Evolutionary conservation across 352 stramenopile species (phyloP).

Genomic region (Pilasporangium apinafurcum): DNA sequence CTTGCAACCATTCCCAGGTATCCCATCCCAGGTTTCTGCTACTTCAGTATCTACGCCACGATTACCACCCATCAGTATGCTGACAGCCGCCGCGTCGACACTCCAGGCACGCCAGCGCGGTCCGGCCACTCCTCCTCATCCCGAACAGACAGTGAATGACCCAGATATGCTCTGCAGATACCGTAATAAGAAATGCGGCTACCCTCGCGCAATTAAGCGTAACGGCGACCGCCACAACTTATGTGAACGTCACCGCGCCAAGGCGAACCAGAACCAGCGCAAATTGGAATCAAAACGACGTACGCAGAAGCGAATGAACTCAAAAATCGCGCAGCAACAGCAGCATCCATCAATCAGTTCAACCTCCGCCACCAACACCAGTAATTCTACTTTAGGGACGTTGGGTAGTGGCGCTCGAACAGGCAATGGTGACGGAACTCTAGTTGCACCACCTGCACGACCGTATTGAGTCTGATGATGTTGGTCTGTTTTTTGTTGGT

Average conservation of each 20-base stretch:
- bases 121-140: background rate
- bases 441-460: too few relatives aligned
- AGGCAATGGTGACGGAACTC: too few relatives aligned
- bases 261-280: conserved; percentile 79
- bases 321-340: too few relatives aligned
- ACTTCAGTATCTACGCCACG: conserved; percentile 11
- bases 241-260: conserved; percentile 52
- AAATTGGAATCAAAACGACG: conserved; percentile 81
- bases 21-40: background rate
- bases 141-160: background rate
- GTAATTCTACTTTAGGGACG: too few relatives aligned
- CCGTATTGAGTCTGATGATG: too few relatives aligned
- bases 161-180: conserved; percentile 43
- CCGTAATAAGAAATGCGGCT: conserved; percentile 55
- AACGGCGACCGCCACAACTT: conserved; percentile 63
- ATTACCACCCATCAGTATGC: conserved; percentile 39
- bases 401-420: too few relatives aligned
- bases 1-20: too few relatives aligned
- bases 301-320: conserved; percentile 56
- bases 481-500: too few relatives aligned
- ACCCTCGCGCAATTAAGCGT: conserved; percentile 55
- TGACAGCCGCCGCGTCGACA: conserved; percentile 28
- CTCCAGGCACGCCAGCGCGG: conserved; percentile 14
- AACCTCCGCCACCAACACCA: too few relatives aligned
- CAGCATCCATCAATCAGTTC: too few relatives aligned